Conservation (phyloP, 2,329 filamentous ascomycete species). For the Myriosclerotinia duriaeana region DNA sequence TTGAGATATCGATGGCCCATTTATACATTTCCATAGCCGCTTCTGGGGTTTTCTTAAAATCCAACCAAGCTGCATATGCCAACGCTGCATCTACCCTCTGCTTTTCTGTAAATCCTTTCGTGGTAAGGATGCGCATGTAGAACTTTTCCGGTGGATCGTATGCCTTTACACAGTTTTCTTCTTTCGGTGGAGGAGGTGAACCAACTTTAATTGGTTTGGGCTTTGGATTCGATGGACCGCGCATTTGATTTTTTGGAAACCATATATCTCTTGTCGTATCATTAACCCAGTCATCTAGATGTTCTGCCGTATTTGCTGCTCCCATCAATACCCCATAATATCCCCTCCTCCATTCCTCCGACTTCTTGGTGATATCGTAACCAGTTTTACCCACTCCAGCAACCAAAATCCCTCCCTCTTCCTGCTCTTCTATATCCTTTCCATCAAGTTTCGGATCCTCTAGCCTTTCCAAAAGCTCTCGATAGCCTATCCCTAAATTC, state of each 20-base stretch:
- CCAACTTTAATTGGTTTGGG: conserved; percentile 71
- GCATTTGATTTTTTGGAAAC: conserved; percentile 71
- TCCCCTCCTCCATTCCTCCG: conserved; percentile 79
- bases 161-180: conserved; percentile 71
- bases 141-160: conserved; percentile 71
- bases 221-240: conserved; percentile 79
- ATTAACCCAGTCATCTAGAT: conserved; percentile 74
- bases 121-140: conserved; percentile 80
- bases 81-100: conserved; percentile 81
- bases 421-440: conserved; percentile 54
- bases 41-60: conserved; percentile 67
- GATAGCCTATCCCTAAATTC: conserved; percentile 59
- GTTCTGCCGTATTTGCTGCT: conserved; percentile 72
- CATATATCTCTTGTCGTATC: conserved; percentile 65
- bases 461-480: conserved; percentile 61
- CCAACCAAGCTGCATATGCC: conserved; percentile 81
- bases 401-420: conserved; percentile 54
- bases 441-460: conserved; percentile 72
- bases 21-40: conserved; percentile 71
- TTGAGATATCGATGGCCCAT: conserved; percentile 74
- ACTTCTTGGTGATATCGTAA: conserved; percentile 53
- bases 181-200: conserved; percentile 61
- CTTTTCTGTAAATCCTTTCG: conserved; percentile 72
- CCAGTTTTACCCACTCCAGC: conserved; percentile 53
- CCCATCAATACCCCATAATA: conserved; percentile 84